Conservation (phyloP, 257 asterid species). For the Nicotiana obtusifolia region DNA sequence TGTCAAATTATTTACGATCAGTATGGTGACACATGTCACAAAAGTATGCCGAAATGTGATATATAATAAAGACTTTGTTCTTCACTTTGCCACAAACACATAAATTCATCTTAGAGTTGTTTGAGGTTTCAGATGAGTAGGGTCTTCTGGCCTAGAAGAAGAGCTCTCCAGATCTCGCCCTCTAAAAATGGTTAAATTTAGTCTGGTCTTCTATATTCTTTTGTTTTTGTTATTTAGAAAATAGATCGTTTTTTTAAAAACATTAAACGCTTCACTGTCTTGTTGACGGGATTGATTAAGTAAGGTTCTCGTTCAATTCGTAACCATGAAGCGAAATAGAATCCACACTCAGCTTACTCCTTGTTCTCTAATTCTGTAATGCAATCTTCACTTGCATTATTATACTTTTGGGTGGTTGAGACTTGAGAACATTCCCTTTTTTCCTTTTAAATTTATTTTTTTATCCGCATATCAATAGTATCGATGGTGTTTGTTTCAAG, state of each 20-base stretch:
- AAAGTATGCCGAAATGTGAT: neutral
- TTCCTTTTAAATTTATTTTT: neutral
- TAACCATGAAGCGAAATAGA: conserved; percentile 16
- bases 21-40: neutral
- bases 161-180: neutral
- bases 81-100: neutral
- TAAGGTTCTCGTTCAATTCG: conserved; percentile 11
- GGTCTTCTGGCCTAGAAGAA: neutral
- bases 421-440: neutral
- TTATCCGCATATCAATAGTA: no score
- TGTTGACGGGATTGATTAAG: conserved; percentile 7
- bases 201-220: neutral
- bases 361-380: neutral
- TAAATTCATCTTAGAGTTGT: no score
- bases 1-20: neutral
- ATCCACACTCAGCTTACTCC: neutral
- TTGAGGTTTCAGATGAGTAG: no score
- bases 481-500: no score
- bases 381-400: neutral
- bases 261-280: conserved; percentile 17
- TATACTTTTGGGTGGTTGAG: conserved; percentile 1
- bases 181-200: neutral
- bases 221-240: neutral
- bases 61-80: neutral
- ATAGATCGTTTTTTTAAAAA: no score